Evolutionary conservation across 2,329 filamentous ascomycete species (phyloP).

Genomic region (Colletotrichum euphorbiae): DNA sequence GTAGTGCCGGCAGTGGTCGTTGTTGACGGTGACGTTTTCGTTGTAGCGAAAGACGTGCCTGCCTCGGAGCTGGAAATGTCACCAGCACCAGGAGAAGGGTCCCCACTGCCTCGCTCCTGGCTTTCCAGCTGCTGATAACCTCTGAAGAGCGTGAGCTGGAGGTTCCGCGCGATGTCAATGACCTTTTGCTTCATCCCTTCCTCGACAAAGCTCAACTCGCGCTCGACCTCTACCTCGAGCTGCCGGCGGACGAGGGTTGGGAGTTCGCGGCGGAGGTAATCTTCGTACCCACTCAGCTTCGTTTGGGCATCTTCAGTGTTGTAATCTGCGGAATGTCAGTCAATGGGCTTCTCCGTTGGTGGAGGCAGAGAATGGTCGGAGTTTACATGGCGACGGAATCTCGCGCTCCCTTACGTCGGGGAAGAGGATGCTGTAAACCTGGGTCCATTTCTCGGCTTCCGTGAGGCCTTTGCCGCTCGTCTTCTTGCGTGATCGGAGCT

Average conservation of each 20-base stretch:
- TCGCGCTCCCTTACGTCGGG: conserved; percentile 44
- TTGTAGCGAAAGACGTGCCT: neutral
- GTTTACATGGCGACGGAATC: conserved; percentile 39
- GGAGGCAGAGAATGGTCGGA: fast-evolving
- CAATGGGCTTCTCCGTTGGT: neutral
- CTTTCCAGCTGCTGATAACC: conserved; percentile 39
- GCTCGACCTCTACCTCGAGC: conserved; percentile 46
- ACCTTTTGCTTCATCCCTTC: conserved; percentile 43
- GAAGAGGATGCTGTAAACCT: conserved; percentile 53
- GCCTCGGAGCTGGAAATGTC: neutral
- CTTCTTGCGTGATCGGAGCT: conserved; percentile 50
- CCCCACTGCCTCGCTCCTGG: conserved; percentile 10
- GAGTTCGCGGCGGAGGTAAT: conserved; percentile 48
- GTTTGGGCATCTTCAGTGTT: conserved; percentile 43
- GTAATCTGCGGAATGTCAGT: conserved; percentile 46
- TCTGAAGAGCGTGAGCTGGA: conserved; percentile 42
- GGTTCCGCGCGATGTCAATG: conserved; percentile 42
- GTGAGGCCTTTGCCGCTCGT: conserved; percentile 45
- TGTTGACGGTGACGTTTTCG: conserved; percentile 29
- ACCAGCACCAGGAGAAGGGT: neutral
- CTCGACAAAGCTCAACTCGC: conserved; percentile 44
- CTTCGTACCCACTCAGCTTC: conserved; percentile 44
- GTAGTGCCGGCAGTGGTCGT: conserved; percentile 27
- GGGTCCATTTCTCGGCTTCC: conserved; percentile 53
- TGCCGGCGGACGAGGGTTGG: conserved; percentile 47